Evolutionary conservation across 768 basidiomycete species (phyloP), one percentile per base, ranked within the genome.

Genomic region (Boletus tylopilopsis): DNA sequence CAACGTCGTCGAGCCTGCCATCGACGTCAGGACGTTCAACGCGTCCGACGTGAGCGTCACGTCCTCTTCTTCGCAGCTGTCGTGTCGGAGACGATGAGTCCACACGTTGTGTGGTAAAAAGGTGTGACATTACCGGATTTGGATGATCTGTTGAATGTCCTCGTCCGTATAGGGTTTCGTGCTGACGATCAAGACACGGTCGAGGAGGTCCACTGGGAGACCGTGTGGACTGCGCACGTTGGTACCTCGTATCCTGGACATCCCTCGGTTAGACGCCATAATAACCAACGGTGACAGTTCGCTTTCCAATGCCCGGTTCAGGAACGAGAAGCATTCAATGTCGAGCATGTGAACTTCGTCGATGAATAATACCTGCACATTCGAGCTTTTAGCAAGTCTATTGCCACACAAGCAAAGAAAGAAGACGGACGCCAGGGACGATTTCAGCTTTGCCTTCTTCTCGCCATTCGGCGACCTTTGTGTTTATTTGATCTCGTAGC

Each of bases 291-390:
- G 95, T 1, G 95, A 85, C 1, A 98, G 77, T 54, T 95, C 94
- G 52, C 85, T 85, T 66, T 99, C 95, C 41, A 99, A 76, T 2
- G 95, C 95, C 29, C 95, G 84, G 67, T 99, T 99, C 51, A 99
- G 76, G 79, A 94, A 99, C 7, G 94, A 96, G 76, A 98, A 98
- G 65, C 95, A 97, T 67, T 98, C 95, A 54, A 99, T 97, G 68
- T 99, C 95, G 57, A 99, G 84, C 95, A 99, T 99, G 76, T 98
- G 95, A 12, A 97, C 95, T 72, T 97, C 95, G 70, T 98, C 95
- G 59, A 97, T 96, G 75, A 97, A 97, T 12, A 96, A 76, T n/a
- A 96, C 91, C 91, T 94, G 59, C 7, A 21, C 12, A 34, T 7
- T 16, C 9, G 22, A 22, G 3, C 3, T 0, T 16, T 48, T n/a